Percentiles rank a stretch among this genome's conserved stretches.
Conservation (phyloP, 1,139 yeast species). For the Taphrina pruni region DNA sequence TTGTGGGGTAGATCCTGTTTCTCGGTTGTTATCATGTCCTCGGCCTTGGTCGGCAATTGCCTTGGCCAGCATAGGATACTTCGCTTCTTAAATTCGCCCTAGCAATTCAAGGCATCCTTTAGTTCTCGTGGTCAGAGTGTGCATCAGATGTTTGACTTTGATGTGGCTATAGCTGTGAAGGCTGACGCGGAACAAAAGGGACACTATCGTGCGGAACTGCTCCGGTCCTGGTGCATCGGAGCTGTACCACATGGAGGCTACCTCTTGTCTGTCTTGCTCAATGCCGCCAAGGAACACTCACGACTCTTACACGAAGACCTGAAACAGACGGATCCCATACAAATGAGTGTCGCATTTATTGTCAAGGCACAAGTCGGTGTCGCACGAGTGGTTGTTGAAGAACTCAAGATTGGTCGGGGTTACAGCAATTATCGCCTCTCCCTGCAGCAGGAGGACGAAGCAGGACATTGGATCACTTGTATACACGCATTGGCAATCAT, state of each 20-base stretch:
- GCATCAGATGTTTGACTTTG: constrained; percentile 22
- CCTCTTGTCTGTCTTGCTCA: constrained; percentile 34
- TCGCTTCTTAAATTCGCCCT: too few species aligned
- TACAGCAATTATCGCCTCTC: constrained; percentile 33
- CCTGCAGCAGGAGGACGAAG: constrained; percentile 28
- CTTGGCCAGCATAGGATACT: not conserved
- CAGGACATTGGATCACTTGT: constrained; percentile 32
- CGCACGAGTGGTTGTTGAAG: constrained; percentile 26
- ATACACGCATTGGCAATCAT: constrained; percentile 30
- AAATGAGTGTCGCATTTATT: constrained; percentile 24
- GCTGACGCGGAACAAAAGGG: not conserved
- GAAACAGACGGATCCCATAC: constrained; percentile 34
- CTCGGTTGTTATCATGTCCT: not conserved
- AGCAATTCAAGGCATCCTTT: too few species aligned
- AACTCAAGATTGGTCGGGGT: constrained; percentile 35
- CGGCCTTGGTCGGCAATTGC: not conserved
- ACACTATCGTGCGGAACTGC: constrained; percentile 14
- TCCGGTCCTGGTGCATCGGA: constrained; percentile 31
- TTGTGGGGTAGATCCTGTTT: too few species aligned
- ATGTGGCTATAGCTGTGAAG: constrained; percentile 16
- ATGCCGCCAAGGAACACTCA: constrained; percentile 31
- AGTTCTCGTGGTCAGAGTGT: too few species aligned
- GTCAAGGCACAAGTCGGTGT: constrained; percentile 34
- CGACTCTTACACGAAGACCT: constrained; percentile 9
- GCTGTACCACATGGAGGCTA: constrained; percentile 40